Conservation (phyloP, 441 rosid species). For the Eruca vesicaria region DNA sequence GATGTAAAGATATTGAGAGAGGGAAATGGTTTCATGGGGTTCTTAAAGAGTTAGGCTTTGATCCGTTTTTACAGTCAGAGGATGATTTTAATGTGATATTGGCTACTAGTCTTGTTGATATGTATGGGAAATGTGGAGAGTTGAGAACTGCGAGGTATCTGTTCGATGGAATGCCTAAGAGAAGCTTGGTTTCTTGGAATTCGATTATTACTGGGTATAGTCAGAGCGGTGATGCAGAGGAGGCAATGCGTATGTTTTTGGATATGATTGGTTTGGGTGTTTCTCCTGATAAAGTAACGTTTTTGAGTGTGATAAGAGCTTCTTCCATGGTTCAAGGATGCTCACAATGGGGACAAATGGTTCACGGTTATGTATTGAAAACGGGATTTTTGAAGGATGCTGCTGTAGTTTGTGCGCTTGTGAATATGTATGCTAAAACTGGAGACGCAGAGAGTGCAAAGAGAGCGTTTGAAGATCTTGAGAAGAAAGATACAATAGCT, state of each 20-base stretch:
- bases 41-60: slow-evolving; percentile 28
- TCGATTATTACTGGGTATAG: slow-evolving; percentile 36
- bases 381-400: slow-evolving; percentile 26
- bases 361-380: slow-evolving; percentile 29
- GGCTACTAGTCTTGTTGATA: slow-evolving; percentile 36
- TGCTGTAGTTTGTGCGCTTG: slow-evolving; percentile 32
- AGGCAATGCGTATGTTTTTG: slow-evolving; percentile 18
- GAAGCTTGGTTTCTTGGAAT: slow-evolving; percentile 42
- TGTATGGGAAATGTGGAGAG: slow-evolving; percentile 43
- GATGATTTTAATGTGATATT: slow-evolving; percentile 30
- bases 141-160: slow-evolving; percentile 32
- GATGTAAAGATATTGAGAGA: slow-evolving; percentile 24
- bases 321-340: slow-evolving; percentile 27
- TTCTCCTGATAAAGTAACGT: slow-evolving; percentile 39
- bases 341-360: slow-evolving; percentile 21
- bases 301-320: slow-evolving; percentile 36
- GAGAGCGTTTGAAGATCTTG: slow-evolving; percentile 16
- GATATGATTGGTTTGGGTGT: slow-evolving; percentile 25
- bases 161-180: slow-evolving; percentile 39
- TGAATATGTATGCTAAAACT: slow-evolving; percentile 36
- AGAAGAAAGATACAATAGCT: slow-evolving; percentile 38
- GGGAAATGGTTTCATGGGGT: slow-evolving; percentile 39
- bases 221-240: slow-evolving; percentile 32
- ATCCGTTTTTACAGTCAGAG: slow-evolving; percentile 23
- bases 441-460: slow-evolving; percentile 30